Evolutionary conservation across 192 early-diverging fungal genomes (phyloP), one percentile per base, ranked within the genome.

Genomic region (Coemansia javaensis): DNA sequence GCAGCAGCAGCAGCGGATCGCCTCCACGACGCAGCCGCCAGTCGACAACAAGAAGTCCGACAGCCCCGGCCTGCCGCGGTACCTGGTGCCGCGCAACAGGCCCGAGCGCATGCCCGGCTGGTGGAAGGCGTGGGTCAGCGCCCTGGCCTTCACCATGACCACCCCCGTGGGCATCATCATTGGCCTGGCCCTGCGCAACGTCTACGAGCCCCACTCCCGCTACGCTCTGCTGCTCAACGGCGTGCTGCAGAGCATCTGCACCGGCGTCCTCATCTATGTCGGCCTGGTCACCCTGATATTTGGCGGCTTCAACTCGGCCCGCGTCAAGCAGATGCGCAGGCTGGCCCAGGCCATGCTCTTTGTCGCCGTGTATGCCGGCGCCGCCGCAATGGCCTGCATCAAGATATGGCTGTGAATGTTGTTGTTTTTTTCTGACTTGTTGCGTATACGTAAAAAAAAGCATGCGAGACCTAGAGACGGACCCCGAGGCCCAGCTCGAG

Each of bases 141-240:
- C 78, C 1, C 16, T 75, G 14, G 34, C 65, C 1, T 91, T 83
- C 55, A 66, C 81, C 0, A 30, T 88, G 4, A 86, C 81, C 10
- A 91, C 89, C 1, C 90, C 90, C 0, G 39, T 86, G 13, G 90
- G 90, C 15, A 75, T 88, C 9, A 76, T 79, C 17, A 82, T 91
- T 37, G 90, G 90, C 6, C 81, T 91, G 53, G 84, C 78, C 1
- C 55, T 91, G 15, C 78, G 68, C 27, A 48, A 66, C 10, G 55
- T 75, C 1, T 90, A 82, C 56, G 82, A 82, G 44, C 66, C 71
- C 4, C 77, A 84, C 43, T 81, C 80, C 24, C 48, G 47, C 6
- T 61, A 78, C 4, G 68, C 80, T 3, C 43, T 91, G 20, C 63
- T 88, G 9, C 41, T 79, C 9, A 79, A 79, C 21, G 90, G 85